Evolutionary conservation across 148 eudicot species (phyloP), one percentile per base, ranked within the genome.

Genomic region (Chenopodium album): DNA sequence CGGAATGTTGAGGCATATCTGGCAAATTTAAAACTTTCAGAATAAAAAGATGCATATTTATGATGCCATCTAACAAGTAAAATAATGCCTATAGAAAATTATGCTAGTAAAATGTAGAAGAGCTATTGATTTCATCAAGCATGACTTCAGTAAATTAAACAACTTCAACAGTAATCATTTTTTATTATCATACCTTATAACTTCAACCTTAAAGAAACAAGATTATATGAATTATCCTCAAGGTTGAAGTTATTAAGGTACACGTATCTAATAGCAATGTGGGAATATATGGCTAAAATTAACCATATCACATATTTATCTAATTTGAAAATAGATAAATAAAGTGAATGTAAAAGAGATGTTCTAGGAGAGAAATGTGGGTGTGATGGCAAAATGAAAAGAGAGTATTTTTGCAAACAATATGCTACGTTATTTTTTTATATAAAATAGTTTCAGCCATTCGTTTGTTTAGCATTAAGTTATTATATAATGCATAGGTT

Each of bases 1-100:
- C 94, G 92, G 77, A 96, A 94, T 52, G 98, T 89, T 77, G 93
- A 84, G 34, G 95, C 94, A 85, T 96, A 96, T 85, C 98, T 94
- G 73, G 26, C 59, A 81, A 37, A 65, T 54, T 32, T 65, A 47
- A 23, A 77, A 59, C 60, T 47, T 14, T 28, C 70, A 31, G 56
- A 62, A 64, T 66, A 52, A 75, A 41, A 75, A 23, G 20, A 37
- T 77, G 71, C 19, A 60, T 66, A 28, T 32, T 19, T 26, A 46
- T 28, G 78, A 59, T 68, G 71, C 52, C 44, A 17, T 29, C 26
- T 47, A 76, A 29, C 79, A 67, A 73, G 28, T 31, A 26, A 77
- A 73, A 74, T 22, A 23, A 73, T 47, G 60, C 73, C 66, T 29
- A 11, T 54, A 44, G 16, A 77, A 77, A 63, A 47, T 20, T 37